Evolutionary conservation across 306 rosid genomes (phyloP), one percentile per base, ranked within the genome.

Genomic region (Lagenaria siceraria): DNA sequence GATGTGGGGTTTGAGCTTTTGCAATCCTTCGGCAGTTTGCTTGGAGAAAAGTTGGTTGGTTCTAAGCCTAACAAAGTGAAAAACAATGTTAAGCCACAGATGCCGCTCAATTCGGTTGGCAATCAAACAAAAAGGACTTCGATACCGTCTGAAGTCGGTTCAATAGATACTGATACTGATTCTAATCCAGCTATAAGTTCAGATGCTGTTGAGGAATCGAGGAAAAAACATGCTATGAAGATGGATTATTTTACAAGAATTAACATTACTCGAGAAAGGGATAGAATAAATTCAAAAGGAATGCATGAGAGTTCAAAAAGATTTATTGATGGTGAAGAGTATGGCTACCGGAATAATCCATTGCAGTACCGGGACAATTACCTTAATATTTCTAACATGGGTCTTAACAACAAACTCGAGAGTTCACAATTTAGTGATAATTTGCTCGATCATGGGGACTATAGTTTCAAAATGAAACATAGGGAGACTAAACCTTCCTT

Each of bases 401-500:
- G 77, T 78, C 80, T 69, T 60, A 77, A 80, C 36, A 78, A 81
- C 68, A 15, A 70, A 80, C 76, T 82, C 4, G 88, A 91, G 74
- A 80, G 71, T 81, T 85, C 88, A 86, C 92, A 84, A 76, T 82
- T 89, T 73, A 78, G 51, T 29, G 91, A 88, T 43, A 86, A 75
- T 59, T 81, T 73, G 61, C 84, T 87, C 51, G 87, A 87, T 78
- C 88, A 93, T 76, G 89, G 82, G 61, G 84, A 82, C 74, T 79
- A 72, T 72, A 76, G 83, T 76, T 88, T 82, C 73, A 84, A 89
- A 74, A 87, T 73, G 86, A 80, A 87, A 71, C 89, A 74, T 49
- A 54, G 73, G 77, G 92, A 84, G 81, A 85, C 83, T 52, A 87
- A 87, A 80, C 81, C 91, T 59, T 88, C 97, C 62, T 72, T 86